These are phyloP conservation scores for Emericellopsis atlantica DNA, from an alignment of 2,329 filamentous ascomycete genomes.

Conservation along the genomic window DNA sequence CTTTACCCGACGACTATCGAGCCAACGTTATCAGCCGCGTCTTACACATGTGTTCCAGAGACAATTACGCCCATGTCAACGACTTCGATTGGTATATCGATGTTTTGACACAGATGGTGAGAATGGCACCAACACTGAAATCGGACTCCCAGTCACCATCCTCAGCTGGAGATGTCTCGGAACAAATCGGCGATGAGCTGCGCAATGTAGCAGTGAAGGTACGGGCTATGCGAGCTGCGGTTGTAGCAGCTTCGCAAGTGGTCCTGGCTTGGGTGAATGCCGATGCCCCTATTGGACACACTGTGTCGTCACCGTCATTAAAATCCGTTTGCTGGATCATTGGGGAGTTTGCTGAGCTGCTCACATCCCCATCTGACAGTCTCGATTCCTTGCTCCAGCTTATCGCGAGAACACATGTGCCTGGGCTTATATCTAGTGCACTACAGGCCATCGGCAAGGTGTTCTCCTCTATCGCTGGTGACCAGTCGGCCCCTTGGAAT, in stretches of 20 bases:
- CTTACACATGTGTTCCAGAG: conserved; percentile 76
- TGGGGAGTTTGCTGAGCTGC: conserved; percentile 71
- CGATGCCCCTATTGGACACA: conserved; percentile 40
- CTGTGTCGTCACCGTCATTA: conserved; percentile 52
- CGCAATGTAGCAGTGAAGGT: conserved; percentile 89
- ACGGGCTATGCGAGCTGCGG: conserved; percentile 64
- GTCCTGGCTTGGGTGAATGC: conserved; percentile 48
- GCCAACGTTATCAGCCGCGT: conserved; percentile 73
- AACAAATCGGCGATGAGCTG: conserved; percentile 70
- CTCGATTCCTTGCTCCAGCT: conserved; percentile 63
- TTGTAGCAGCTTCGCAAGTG: conserved; percentile 72
- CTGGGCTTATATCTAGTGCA: conserved; percentile 62
- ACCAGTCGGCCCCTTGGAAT: conserved; percentile 56
- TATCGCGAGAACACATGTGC: conserved; percentile 40
- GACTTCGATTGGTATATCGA: conserved; percentile 99
- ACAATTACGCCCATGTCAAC: conserved; percentile 72
- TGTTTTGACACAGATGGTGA: conserved; percentile 73
- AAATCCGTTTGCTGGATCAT: conserved; percentile 72
- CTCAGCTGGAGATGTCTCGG: conserved; percentile 38
- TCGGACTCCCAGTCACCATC: no score
- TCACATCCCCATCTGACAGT: conserved; percentile 58
- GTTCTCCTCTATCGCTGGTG: conserved; percentile 58
- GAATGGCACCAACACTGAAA: conserved; percentile 38
- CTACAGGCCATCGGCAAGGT: conserved; percentile 81
- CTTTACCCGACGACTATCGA: conserved; percentile 77